Base-by-base conservation (phyloP, 2,329 filamentous ascomycete genomes). In the Rhynchosporium graminicola region DNA sequence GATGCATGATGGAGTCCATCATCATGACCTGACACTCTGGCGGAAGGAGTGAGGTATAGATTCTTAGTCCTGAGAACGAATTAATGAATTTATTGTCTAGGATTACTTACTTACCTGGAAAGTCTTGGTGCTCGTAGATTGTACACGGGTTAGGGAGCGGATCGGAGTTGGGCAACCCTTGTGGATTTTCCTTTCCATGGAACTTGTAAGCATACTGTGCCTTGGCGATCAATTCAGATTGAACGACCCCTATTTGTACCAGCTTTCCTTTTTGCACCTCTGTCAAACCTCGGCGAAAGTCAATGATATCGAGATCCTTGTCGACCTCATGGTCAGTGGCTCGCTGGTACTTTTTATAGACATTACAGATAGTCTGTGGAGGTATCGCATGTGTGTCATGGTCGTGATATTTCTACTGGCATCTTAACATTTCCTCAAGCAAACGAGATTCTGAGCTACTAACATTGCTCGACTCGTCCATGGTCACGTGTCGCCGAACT, bases 1-100 rank as follows among this genome's bases (percentile, higher is more conserved):
- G 83, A 75, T 96, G 91, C 36, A 97, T 80, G 64, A 97, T 83
- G 58, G 84, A 86, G 46, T 85, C 84, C 1, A 98, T 80, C 4
- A 98, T 80, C 47, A 80, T 76, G 62, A 81, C 78, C 75, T 98
- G 94, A n/a, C 90, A 80, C 20, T 80, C 73, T 15, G 84, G 82
- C 1, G 92, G 89, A 6, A 97, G 77, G 4, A 98, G 79, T 13
- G 83, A 83, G 9, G 94, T 93, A 2, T 92, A 79, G 59, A 98
- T 83, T 63, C 89, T 82, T 8, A 99, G 57, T 7, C 72, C 72
- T 74, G 28, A 13, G 20, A 20, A 57, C n/a, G 26, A 38, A 38
- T 62, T 26, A 63, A 46, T 43, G 40, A 36, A 0, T 15, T 33
- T 6, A 46, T 57, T 12, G 51, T 43, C 33, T 45, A 46, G 6